Base-by-base conservation (phyloP, 257 asterid genomes). In the Ajuga chamaepitys region DNA sequence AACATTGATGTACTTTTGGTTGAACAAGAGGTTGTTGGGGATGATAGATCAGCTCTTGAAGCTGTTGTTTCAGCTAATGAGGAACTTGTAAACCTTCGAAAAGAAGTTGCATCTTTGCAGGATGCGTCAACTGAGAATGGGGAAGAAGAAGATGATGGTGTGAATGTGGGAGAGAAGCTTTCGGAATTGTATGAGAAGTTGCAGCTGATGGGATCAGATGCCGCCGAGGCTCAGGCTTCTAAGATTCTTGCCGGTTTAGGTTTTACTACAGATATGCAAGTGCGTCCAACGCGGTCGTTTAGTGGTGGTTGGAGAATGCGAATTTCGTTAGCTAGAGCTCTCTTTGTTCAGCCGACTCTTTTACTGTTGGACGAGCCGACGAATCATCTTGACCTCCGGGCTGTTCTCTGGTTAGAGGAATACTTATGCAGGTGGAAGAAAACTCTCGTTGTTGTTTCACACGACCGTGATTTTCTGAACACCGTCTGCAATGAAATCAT, bases 281-380 rank as follows among this genome's bases (percentile, higher is more conserved):
- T 30, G 21, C 85, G 95, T 30, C 75, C 83, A 4, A 84, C 91
- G 16, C 73, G 66, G 62, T 86, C 95, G 26, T 86, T 86, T 46
- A 86, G 90, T 80, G 95, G 95, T 67, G 95, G 95, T 47, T 86
- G 95, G 95, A 81, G 90, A 53, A 86, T 86, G 95, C 79, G 90
- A 72, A 86, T 86, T 58, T 86, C 90, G 20, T 75, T 86, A 51
- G 95, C 95, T 30, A 72, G 88, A 64, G 95, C 90, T 32, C 88
- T 86, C 32, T 86, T 86, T 68, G 82, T 86, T 69, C 95, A 86
- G 81, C 95, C 95, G 4, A 86, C 95, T 10, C 77, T 86, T 25
- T 61, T 83, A 75, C 75, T 86, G 20, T 62, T 86, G 79, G 90
- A 86, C 67, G 95, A 86, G 56, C 95, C 90, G 8, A 86, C 95